phyloP scores from a whole-genome alignment of 2,329 filamentous ascomycete species.

The Incumbomyces delicatus region DNA sequence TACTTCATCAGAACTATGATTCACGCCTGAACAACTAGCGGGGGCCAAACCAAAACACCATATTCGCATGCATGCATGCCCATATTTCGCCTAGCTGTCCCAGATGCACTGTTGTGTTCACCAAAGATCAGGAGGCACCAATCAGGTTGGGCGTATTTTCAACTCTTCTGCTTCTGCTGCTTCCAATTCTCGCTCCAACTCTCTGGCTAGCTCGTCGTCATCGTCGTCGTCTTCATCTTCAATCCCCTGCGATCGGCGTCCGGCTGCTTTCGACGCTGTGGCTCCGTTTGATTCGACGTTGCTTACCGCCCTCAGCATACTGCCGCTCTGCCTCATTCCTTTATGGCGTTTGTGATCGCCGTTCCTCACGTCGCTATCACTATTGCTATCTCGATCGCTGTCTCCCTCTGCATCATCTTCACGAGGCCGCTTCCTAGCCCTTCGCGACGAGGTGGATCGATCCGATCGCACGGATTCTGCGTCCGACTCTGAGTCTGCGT shows the following conservation, averaged over 20 bases:
- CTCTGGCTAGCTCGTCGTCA: constrained; percentile 40
- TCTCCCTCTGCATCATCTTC: constrained; percentile 1
- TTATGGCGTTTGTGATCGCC: background rate
- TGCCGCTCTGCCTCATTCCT: background rate
- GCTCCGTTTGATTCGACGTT: background rate
- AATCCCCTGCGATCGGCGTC: constrained; percentile 19
- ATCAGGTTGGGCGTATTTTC: background rate
- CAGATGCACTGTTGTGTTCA: background rate
- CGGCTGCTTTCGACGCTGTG: constrained; percentile 23
- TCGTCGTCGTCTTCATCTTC: constrained; percentile 24
- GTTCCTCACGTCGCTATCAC: constrained; percentile 3
- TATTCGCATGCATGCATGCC: background rate
- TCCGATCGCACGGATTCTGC: constrained; percentile 28
- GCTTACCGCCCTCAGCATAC: constrained; percentile 1
- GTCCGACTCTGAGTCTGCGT: constrained; percentile 42
- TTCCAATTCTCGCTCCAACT: constrained; percentile 53
- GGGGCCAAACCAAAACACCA: background rate
- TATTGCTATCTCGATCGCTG: background rate
- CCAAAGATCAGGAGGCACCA: background rate
- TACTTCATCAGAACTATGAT: background rate
- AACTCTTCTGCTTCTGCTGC: constrained; percentile 20
- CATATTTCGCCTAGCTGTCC: background rate
- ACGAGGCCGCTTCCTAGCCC: constrained; percentile 14
- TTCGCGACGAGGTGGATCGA: constrained; percentile 13
- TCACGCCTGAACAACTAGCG: background rate